These are phyloP conservation scores for Arthrinium puccinioides DNA, from an alignment of 2,329 filamentous ascomycete genomes.

Conservation along the genomic window DNA sequence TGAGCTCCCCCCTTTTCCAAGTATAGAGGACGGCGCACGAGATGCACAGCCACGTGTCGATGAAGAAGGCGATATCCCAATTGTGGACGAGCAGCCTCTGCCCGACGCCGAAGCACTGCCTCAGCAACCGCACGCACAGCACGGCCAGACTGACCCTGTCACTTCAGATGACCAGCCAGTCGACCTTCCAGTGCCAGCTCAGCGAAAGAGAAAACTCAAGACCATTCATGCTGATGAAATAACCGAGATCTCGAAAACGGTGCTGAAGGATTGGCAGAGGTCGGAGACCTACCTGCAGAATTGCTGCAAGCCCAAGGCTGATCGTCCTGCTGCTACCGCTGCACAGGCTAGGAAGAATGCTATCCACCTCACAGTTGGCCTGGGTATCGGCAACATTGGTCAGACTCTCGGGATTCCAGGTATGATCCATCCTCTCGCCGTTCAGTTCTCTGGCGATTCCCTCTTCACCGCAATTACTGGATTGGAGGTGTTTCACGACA, in stretches of 20 bases:
- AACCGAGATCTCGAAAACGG: slow-evolving; percentile 26
- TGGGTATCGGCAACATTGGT: slow-evolving; percentile 29
- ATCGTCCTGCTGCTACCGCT: slow-evolving; percentile 16
- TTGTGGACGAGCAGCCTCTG: slow-evolving; percentile 29
- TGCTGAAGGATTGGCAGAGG: slow-evolving; percentile 31
- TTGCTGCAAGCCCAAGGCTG: slow-evolving; percentile 30
- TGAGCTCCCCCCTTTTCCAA: slow-evolving; percentile 34
- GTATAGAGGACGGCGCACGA: slow-evolving; percentile 9
- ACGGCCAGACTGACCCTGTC: slow-evolving; percentile 5
- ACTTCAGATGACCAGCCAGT: slow-evolving; percentile 6
- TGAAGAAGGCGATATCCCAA: slow-evolving; percentile 26
- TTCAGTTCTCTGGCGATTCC: slow-evolving; percentile 36
- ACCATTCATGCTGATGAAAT: slow-evolving; percentile 18
- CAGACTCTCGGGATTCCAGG: slow-evolving; percentile 20
- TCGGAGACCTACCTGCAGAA: slow-evolving; percentile 37
- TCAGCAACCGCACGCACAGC: slow-evolving; percentile 14
- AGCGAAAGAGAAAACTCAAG: slow-evolving; percentile 14
- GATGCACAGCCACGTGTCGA: slow-evolving; percentile 10
- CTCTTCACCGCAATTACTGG: slow-evolving; percentile 32
- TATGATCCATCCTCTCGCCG: slow-evolving; percentile 34
- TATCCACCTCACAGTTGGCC: slow-evolving; percentile 30
- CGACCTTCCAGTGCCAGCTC: slow-evolving; percentile 6
- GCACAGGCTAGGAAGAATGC: slow-evolving; percentile 35
- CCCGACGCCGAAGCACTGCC: slow-evolving; percentile 29
- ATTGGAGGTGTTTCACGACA: slow-evolving; percentile 16